Conservation (phyloP, 495 filamentous ascomycete species). For the Cryomyces antarcticus region DNA sequence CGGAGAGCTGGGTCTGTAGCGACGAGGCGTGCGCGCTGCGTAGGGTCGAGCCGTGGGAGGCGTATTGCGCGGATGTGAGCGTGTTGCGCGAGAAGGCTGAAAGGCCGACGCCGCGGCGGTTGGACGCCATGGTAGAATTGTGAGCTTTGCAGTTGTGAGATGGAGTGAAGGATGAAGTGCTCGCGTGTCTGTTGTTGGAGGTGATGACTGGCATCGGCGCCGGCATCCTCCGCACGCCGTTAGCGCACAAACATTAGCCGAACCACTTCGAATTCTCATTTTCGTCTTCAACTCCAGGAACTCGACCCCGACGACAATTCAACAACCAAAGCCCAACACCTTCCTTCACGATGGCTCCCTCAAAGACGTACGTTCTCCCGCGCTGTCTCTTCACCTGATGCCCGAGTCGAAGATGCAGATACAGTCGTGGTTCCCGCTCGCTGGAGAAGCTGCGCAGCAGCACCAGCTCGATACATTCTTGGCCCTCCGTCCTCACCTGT, state of each 20-base stretch:
- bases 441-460: constrained; percentile 35
- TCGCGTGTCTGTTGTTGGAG: too few species aligned
- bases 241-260: too few species aligned
- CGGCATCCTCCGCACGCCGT: too few species aligned
- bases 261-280: neutral
- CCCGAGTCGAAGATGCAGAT: constrained; percentile 17
- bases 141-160: neutral
- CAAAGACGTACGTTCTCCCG: constrained; percentile 9
- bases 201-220: too few species aligned
- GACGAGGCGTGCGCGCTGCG: constrained; percentile 62
- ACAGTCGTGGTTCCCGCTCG: constrained; percentile 49
- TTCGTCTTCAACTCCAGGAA: neutral
- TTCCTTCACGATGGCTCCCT: constrained; percentile 4
- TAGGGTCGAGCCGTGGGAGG: constrained; percentile 68
- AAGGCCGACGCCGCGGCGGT: constrained; percentile 53
- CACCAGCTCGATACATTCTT: constrained; percentile 67
- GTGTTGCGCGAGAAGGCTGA: constrained; percentile 73
- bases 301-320: neutral
- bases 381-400: neutral
- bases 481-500: constrained; percentile 25
- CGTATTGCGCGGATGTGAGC: constrained; percentile 65
- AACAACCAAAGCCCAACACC: neutral
- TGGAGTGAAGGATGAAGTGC: too few species aligned
- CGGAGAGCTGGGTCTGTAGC: constrained; percentile 75
- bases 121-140: constrained; percentile 10